A percentile compares a stretch with the other conserved stretches of the same genome.
Conservation (phyloP, 352 stramenopile genomes). For the Pythium oligandrum region DNA sequence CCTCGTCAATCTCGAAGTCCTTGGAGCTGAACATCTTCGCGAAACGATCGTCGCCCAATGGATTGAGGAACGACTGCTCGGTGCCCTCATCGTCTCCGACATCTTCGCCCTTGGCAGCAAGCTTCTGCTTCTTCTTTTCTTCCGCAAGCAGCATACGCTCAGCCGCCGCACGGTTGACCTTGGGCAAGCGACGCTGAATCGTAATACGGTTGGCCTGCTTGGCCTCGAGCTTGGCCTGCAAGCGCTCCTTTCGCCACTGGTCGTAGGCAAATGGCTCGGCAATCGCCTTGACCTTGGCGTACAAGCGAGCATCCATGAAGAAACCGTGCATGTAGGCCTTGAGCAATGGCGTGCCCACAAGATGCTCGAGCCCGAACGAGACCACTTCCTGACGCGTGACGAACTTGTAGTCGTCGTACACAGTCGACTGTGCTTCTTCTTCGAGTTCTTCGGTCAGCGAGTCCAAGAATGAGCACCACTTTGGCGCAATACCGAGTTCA, state of each 20-base stretch:
- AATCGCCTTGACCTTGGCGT: constrained; percentile 95
- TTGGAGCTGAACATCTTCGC: constrained; percentile 95
- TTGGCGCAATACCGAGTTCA: constrained; percentile 94
- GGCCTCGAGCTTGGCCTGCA: constrained; percentile 91
- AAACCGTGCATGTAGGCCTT: constrained; percentile 99
- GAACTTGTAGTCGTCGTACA: constrained; percentile 99
- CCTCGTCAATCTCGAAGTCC: constrained; percentile 98
- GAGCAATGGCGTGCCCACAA: constrained; percentile 96
- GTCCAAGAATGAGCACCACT: constrained; percentile 99
- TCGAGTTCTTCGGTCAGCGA: constrained; percentile 99
- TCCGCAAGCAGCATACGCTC: constrained; percentile 75
- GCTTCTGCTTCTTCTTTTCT: constrained; percentile 65
- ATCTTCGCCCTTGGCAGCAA: constrained; percentile 18
- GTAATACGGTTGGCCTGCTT: constrained; percentile 89
- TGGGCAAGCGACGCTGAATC: constrained; percentile 83
- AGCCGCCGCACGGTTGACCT: constrained; percentile 88
- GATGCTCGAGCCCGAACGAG: constrained; percentile 95
- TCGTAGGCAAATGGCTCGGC: constrained; percentile 98
- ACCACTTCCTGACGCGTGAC: constrained; percentile 94
- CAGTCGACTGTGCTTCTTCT: constrained; percentile 90
- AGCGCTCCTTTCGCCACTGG: constrained; percentile 95
- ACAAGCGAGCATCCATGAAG: constrained; percentile 99
- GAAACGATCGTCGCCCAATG: constrained; percentile 96
- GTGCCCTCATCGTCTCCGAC: constrained; percentile 21
- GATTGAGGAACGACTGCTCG: constrained; percentile 51